Evolutionary conservation across 192 early-diverging fungal species (phyloP), one percentile per base, ranked within the genome.

Genomic region (Backusella macrospora): DNA sequence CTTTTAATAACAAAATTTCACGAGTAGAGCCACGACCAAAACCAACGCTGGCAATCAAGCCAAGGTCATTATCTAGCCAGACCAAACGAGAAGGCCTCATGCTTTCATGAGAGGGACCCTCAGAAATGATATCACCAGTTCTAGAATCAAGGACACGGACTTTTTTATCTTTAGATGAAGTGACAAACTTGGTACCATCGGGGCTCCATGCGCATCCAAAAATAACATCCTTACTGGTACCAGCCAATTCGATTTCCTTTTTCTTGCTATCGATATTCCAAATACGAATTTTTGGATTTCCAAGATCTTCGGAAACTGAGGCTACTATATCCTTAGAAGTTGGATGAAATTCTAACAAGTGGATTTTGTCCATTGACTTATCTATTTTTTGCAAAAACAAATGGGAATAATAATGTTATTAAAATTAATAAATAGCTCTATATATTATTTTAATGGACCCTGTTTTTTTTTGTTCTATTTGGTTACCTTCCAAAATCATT

Each of bases 21-120:
- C 95, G 88, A 65, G 86, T 86, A 68, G 89, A 91, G 13, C 89
- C 91, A 26, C 68, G 76, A 5, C 90, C 92, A 84, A 95, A 96
- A 1, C 93, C 93, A 71, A 92, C 85, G 26, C 86, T 87, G 0
- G 88, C 84, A 73, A 89, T 81, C 23, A 86, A 75, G 16, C 82
- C 80, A 2, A 67, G 76, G 15, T 83, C 81, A 0, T 44, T 23
- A 21, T 82, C 89, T 4, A 93, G 62, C 94, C 94, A 96, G 6
- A 87, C 75, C 10, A 94, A 81, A 37, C 92, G 85, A 47, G 86
- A 84, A 2, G 86, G 85, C 18, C 90, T 85, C 14, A 87, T 78
- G 65, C 93, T 91, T 21, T 92, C 88, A 80, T 92, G 90, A 6
- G 86, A 83, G 4, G 84, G 78, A 12, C 90, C 94, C 66, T 85